Evolutionary conservation across 2,329 filamentous ascomycete species (phyloP).

Genomic region (Xylariaceae sp.): DNA sequence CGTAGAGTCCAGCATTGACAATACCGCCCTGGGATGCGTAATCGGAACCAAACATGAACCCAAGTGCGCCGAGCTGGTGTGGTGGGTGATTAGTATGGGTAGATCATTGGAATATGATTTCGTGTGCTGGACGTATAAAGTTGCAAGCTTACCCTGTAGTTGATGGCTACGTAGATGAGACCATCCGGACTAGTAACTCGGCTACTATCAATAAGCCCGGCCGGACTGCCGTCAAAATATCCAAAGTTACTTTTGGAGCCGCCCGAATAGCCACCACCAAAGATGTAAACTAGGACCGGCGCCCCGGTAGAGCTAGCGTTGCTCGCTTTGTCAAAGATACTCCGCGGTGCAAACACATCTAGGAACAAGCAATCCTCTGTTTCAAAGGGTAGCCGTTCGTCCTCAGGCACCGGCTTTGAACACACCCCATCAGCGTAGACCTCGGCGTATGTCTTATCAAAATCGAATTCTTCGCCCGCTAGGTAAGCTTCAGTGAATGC

Average conservation of each 20-base stretch:
- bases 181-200: not conserved
- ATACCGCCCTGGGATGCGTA: constrained; percentile 34
- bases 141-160: not conserved
- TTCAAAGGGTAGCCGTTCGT: not conserved
- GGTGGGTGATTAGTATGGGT: too few species aligned
- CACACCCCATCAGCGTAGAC: not conserved
- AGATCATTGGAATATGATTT: too few species aligned
- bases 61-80: constrained; percentile 1
- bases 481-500: constrained; percentile 2
- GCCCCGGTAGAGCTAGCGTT: not conserved
- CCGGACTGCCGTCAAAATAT: not conserved
- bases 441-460: not conserved
- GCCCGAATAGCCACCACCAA: not conserved
- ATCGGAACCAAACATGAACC: constrained; percentile 3
- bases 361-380: constrained; percentile 3
- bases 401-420: not conserved
- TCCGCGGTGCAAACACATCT: not conserved
- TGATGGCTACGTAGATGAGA: not conserved
- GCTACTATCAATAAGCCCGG: constrained; percentile 2
- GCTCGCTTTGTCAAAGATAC: not conserved
- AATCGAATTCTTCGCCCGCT: not conserved
- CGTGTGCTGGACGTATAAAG: not conserved
- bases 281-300: constrained; percentile 3
- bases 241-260: not conserved
- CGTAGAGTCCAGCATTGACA: constrained; percentile 55